Evolutionary conservation across 2,329 filamentous ascomycete genomes (phyloP).

Genomic region (Colletotrichum eleusines): DNA sequence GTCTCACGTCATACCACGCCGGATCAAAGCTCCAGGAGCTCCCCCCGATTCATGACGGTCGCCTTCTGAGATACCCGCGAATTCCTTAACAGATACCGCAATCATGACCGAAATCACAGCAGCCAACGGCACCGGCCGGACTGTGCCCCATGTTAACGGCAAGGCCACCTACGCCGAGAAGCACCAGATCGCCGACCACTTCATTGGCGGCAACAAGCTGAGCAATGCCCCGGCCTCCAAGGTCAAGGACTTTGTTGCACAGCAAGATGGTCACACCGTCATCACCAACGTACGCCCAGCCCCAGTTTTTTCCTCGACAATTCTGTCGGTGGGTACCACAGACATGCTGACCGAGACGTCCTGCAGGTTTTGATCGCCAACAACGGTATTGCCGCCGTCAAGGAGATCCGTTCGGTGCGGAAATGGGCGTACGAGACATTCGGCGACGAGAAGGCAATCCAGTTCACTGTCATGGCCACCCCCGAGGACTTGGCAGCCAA

Average conservation of each 20-base stretch:
- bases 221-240: slow-evolving; percentile 84
- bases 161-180: slow-evolving; percentile 80
- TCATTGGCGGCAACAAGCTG: slow-evolving; percentile 94
- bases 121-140: slow-evolving; percentile 58
- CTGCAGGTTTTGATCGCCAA: slow-evolving; percentile 95
- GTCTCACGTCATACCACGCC: slow-evolving; percentile 10
- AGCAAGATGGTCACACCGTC: slow-evolving; percentile 93
- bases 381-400: slow-evolving; percentile 99
- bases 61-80: slow-evolving; percentile 41
- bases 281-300: slow-evolving; percentile 87
- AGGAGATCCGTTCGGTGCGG: slow-evolving; percentile 98
- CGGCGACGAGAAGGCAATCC: slow-evolving; percentile 96
- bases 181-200: slow-evolving; percentile 88
- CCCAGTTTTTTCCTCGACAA: background rate
- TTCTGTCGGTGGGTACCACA: background rate
- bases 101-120: slow-evolving; percentile 64
- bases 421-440: slow-evolving; percentile 99
- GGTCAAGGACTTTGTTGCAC: slow-evolving; percentile 95
- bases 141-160: slow-evolving; percentile 67
- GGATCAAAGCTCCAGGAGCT: slow-evolving; percentile 38
- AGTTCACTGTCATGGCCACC: slow-evolving; percentile 99
- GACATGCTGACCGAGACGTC: slow-evolving; percentile 21
- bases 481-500: slow-evolving; percentile 98
- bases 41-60: slow-evolving; percentile 41
- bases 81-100: slow-evolving; percentile 40